Base-by-base conservation (phyloP, 1,284 basidiomycete genomes). In the Heterobasidion occidentale region DNA sequence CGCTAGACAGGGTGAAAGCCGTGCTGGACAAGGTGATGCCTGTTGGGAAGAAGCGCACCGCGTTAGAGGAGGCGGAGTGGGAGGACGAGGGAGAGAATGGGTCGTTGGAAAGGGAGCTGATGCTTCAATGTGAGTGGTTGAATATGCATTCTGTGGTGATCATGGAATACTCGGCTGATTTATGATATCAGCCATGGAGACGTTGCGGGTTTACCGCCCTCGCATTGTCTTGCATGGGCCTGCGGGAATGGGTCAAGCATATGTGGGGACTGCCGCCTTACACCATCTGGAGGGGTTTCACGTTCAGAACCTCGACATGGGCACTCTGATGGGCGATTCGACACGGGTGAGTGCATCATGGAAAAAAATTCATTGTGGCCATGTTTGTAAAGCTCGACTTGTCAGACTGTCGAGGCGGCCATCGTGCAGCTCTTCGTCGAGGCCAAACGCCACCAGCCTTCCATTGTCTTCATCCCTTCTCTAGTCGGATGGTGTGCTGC, bases 371-470 rank as follows among this genome's bases (percentile, higher is more conserved):
- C 9, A 20, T 44, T 53, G 20, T 50, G 33, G 38, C 45, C 17
- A 36, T 54, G 1, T 15, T 19, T 17, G 52, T 54, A 9, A 9
- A 54, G 27, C n/a, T 38, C 19, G 49, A 44, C 11, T 45, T 49
- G 55, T n/a, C 61, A 94, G 90, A 94, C 94, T 3, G 76, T 87
- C 3, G 97, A 99, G 72, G 91, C 96, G 1, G 87, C 91, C 2
- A 87, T 98, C 56, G 92, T 98, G 1, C 96, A 98, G 64, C 79
- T 98, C n/a, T 98, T 99, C 65, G 83, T 95, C 17, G 97, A 99
- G 70, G 97, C 97, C 0, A 98, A 98, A 69, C 86, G 97, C 35
- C 93, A 98, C 68, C 95, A 98, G 65, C 97, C 97, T 0, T 95
- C 94, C 0, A 87, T 99, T 46, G 81, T 99, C 52, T 99, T 94